phyloP scores from a whole-genome alignment of 1,284 basidiomycete species.

The Leccinum pallidistipes region DNA sequence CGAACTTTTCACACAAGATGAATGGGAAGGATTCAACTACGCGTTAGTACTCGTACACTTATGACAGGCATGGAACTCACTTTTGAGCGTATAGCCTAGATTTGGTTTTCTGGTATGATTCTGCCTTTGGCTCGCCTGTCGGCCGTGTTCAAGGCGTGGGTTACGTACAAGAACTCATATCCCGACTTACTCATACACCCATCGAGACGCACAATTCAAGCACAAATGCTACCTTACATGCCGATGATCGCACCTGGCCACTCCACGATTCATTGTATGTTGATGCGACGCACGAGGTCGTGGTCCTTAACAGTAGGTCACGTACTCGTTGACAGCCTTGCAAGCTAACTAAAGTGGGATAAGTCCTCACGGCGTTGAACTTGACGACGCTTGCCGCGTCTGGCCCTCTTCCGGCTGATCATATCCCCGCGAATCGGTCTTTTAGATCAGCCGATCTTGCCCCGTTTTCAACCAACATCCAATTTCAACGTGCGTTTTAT shows the following conservation, averaged over 20 bases:
- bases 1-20: slow-evolving; percentile 83
- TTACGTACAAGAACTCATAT: slow-evolving; percentile 80
- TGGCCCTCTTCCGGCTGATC: slow-evolving; percentile 54
- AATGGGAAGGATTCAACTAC: slow-evolving; percentile 90
- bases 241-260: slow-evolving; percentile 74
- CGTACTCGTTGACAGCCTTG: background rate
- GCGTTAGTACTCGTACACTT: slow-evolving; percentile 45
- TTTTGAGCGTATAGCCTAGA: slow-evolving; percentile 5
- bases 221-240: slow-evolving; percentile 78
- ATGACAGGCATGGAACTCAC: background rate
- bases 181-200: slow-evolving; percentile 75
- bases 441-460: slow-evolving; percentile 32
- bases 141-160: slow-evolving; percentile 80
- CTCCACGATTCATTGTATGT: slow-evolving; percentile 80
- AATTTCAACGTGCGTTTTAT: slow-evolving; percentile 33
- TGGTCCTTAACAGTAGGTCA: slow-evolving; percentile 71
- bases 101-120: slow-evolving; percentile 59
- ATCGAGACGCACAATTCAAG: slow-evolving; percentile 71
- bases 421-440: slow-evolving; percentile 49
- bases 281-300: slow-evolving; percentile 85
- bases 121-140: slow-evolving; percentile 79
- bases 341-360: background rate
- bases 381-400: slow-evolving; percentile 51
- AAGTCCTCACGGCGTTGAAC: slow-evolving; percentile 57
- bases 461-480: slow-evolving; percentile 34